Evolutionary conservation across 306 rosid species (phyloP).

Genomic region (Alnus glutinosa): DNA sequence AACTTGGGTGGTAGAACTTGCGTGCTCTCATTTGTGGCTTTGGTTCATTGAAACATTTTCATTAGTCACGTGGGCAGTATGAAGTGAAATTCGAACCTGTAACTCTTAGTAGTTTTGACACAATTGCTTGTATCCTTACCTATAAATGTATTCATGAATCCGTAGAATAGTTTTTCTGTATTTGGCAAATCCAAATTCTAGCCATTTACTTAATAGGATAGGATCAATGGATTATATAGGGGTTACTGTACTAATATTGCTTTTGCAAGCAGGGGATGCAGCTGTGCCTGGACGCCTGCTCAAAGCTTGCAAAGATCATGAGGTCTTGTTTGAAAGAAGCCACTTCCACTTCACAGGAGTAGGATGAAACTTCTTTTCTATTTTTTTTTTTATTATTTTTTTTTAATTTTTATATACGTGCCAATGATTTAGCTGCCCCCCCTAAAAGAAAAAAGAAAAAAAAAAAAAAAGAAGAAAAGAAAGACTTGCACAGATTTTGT

Average conservation of each 20-base stretch:
- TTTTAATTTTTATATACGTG: conserved; percentile 3
- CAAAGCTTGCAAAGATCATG: conserved; percentile 80
- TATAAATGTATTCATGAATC: background rate
- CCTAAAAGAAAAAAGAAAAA: background rate
- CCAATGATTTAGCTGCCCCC: background rate
- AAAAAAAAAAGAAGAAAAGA: conserved; percentile 15
- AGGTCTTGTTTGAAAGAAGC: conserved; percentile 76
- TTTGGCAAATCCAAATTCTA: background rate
- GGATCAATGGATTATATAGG: background rate
- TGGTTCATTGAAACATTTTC: background rate
- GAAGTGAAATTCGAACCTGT: background rate
- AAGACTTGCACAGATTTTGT: conserved; percentile 40
- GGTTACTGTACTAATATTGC: background rate
- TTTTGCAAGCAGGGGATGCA: conserved; percentile 74
- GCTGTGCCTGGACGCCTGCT: conserved; percentile 86
- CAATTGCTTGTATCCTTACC: background rate
- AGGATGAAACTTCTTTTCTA: conserved; percentile 19
- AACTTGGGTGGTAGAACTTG: background rate
- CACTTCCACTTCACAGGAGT: conserved; percentile 53
- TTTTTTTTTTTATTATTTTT: background rate
- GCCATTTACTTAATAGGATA: background rate
- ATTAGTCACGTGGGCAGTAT: background rate
- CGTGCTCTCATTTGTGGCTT: background rate
- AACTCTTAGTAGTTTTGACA: background rate
- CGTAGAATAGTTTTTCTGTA: background rate